These are phyloP conservation scores for Kurtzmaniella quercitrusa DNA, from an alignment of 1,139 yeast genomes.

Conservation along the genomic window DNA sequence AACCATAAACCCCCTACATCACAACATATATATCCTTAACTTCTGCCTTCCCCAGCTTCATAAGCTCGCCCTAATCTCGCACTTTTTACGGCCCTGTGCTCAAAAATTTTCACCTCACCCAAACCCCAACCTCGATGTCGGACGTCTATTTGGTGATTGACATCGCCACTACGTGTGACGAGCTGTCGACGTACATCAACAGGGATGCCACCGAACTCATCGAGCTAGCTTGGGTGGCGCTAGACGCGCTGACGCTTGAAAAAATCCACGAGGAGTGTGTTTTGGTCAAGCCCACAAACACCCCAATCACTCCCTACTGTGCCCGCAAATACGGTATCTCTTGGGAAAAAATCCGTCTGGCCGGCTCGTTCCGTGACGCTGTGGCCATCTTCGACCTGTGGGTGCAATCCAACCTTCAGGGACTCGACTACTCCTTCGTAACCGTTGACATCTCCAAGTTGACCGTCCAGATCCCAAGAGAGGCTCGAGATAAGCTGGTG, in stretches of 20 bases:
- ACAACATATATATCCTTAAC: too few relatives aligned
- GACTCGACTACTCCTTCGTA: constrained; percentile 61
- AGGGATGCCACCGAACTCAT: constrained; percentile 64
- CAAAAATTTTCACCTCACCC: background rate
- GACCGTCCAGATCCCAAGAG: constrained; percentile 74
- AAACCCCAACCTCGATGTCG: constrained; percentile 30
- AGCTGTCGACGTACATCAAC: constrained; percentile 51
- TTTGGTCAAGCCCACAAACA: constrained; percentile 58
- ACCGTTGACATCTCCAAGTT: constrained; percentile 65
- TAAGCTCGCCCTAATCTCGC: background rate
- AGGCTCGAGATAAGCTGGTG: constrained; percentile 73
- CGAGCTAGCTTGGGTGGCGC: constrained; percentile 61
- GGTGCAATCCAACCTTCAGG: constrained; percentile 41
- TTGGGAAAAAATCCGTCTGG: constrained; percentile 60
- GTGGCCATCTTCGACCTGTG: constrained; percentile 47
- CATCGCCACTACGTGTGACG: constrained; percentile 67
- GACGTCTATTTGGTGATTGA: constrained; percentile 62
- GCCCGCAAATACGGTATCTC: constrained; percentile 49
- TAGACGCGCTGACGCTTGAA: constrained; percentile 36
- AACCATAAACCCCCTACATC: too few relatives aligned
- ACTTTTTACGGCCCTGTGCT: background rate
- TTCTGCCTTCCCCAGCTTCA: background rate
- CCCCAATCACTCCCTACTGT: constrained; percentile 66
- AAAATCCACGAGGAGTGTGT: constrained; percentile 36
- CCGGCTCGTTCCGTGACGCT: constrained; percentile 58